Conservation (phyloP, 2,329 filamentous ascomycete genomes). For the Chrysosphaeria jannelii region DNA sequence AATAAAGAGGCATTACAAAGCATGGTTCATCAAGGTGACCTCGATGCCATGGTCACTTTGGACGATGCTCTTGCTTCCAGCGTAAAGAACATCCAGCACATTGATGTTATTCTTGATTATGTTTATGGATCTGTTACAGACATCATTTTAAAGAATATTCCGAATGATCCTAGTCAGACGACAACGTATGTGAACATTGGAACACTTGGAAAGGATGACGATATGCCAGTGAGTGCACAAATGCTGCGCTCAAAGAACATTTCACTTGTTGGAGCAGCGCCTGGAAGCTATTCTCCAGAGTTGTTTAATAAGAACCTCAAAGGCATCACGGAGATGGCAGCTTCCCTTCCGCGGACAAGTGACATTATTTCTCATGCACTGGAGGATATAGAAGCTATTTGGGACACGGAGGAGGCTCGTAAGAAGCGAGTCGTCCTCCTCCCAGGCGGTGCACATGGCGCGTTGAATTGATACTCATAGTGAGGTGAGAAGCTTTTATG, state of each 20-base stretch:
- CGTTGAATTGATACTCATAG: too few species aligned
- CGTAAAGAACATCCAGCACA: slow-evolving; percentile 14
- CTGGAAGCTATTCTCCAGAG: slow-evolving; percentile 12
- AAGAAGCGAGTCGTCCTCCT: slow-evolving; percentile 3
- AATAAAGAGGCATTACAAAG: slow-evolving; percentile 12
- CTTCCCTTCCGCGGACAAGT: slow-evolving; percentile 1
- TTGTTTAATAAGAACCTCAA: slow-evolving; percentile 8
- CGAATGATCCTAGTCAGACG: slow-evolving; percentile 6
- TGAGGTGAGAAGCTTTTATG: neutral
- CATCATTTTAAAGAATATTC: slow-evolving; percentile 18
- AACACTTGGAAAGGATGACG: slow-evolving; percentile 10
- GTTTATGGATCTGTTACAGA: slow-evolving; percentile 17
- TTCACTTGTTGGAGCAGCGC: slow-evolving; percentile 15
- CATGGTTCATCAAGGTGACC: slow-evolving; percentile 6
- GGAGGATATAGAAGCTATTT: slow-evolving; percentile 1
- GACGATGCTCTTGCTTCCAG: slow-evolving; percentile 13
- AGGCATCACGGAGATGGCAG: slow-evolving; percentile 2
- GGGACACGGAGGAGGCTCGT: slow-evolving; percentile 3
- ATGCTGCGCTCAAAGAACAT: slow-evolving; percentile 18
- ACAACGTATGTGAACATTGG: slow-evolving; percentile 24
- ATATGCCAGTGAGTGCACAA: slow-evolving; percentile 12
- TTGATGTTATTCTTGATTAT: slow-evolving; percentile 26
- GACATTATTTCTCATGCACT: slow-evolving; percentile 3
- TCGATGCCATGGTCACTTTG: slow-evolving; percentile 17
- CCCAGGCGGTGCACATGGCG: neutral